Conservation (phyloP, 2,329 filamentous ascomycete species). For the Fusarium scirpi region DNA sequence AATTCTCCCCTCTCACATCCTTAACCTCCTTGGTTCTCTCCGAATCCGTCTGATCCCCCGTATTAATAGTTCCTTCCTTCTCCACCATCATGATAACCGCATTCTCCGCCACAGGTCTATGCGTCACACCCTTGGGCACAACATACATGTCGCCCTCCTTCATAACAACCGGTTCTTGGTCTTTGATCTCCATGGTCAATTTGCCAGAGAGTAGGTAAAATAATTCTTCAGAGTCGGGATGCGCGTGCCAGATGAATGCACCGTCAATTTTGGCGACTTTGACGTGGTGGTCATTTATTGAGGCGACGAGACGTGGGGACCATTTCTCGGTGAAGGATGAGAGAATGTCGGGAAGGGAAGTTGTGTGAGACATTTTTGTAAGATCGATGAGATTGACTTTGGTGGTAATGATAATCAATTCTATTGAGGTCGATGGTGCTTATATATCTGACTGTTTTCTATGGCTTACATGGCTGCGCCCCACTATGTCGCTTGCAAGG, state of each 20-base stretch:
- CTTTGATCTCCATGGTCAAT: slow-evolving; percentile 52
- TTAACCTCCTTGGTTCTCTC: slow-evolving; percentile 41
- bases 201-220: slow-evolving; percentile 55
- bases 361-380: slow-evolving; percentile 30
- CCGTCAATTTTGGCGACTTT: slow-evolving; percentile 57
- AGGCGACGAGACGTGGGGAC: slow-evolving; percentile 50
- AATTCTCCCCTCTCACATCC: slow-evolving; percentile 29
- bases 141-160: slow-evolving; percentile 51
- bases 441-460: not conserved
- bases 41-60: slow-evolving; percentile 44
- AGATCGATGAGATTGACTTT: fast-evolving
- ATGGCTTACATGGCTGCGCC: not conserved
- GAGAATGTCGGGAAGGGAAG: slow-evolving; percentile 45
- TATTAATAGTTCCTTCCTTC: slow-evolving; percentile 49
- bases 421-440: not conserved
- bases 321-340: slow-evolving; percentile 48
- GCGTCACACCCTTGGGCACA: slow-evolving; percentile 53
- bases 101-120: slow-evolving; percentile 53
- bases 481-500: slow-evolving; percentile 24
- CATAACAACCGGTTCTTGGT: slow-evolving; percentile 46
- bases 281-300: slow-evolving; percentile 54
- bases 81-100: slow-evolving; percentile 56
- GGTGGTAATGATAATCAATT: too few relatives aligned
- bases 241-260: slow-evolving; percentile 56
- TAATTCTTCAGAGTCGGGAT: slow-evolving; percentile 56